Base-by-base conservation (phyloP, 176 grass and related monocot species). In the Oryza glumipatula region DNA sequence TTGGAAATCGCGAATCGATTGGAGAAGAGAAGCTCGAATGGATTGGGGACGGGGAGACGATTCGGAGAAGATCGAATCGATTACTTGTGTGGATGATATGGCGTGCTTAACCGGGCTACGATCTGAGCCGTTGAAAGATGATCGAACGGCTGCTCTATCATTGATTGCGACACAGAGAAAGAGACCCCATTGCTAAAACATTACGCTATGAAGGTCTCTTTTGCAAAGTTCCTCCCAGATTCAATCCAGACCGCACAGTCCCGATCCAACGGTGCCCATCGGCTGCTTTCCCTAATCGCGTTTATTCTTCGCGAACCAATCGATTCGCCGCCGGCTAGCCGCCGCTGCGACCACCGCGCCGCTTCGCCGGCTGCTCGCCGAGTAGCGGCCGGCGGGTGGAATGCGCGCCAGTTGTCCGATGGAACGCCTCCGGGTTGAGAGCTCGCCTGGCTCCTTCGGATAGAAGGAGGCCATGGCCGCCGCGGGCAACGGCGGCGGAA, bases 21-120 rank as follows among this genome's bases (percentile, higher is more conserved):
- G 72, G 23, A 73, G 45, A 22, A 52, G 51, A 63, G 66, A 30
- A 36, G 76, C 39, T 48, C 21, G 28, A 51, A 80, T 60, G 22
- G 44, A 41, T 66, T 41, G 68, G 38, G 38, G 30, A 81, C 46
- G 3, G 33, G 33, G 32, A 77, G 73, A 24, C 0, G 68, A 17
- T 9, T 13, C 46, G 14, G 23, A 30, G 80, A 16, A 39, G 64
- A 73, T 41, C 6, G 28, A 15, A 72, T 39, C 7, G 28, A n/a
- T 67, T 17, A 17, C 51, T 41, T 83, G 54, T 72, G 74, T 73
- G 74, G 74, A 41, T 56, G 52, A 21, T 56, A 19, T 56, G 52
- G 52, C 14, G 52, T 56, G 52, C 5, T 56, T 21, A 80, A 80
- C 54, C n/a, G 11, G 36, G 19, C 5, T 80, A 36, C n/a, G 30